A percentile compares a stretch with the other conserved stretches of the same genome.
These are phyloP conservation scores for Sisymbrium irio DNA, from an alignment of 345 rosid species.

Conservation along the genomic window DNA sequence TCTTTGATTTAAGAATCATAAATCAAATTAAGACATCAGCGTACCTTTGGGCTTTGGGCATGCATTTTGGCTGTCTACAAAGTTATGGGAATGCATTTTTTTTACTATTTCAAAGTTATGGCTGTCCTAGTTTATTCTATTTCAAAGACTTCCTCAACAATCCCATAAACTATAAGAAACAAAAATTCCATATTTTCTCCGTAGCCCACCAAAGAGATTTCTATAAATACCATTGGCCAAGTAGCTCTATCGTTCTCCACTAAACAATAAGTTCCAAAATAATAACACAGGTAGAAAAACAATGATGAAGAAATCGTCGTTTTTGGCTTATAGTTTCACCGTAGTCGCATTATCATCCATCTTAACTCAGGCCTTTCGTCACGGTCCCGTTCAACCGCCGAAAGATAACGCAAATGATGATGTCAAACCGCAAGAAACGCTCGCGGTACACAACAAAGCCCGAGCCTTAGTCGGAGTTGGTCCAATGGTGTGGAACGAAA, in stretches of 20 bases:
- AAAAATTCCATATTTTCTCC: background rate
- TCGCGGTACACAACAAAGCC: slow-evolving; percentile 45
- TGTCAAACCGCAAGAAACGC: slow-evolving; percentile 40
- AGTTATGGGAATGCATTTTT: no score
- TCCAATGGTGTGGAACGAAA: slow-evolving; percentile 45
- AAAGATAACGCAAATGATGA: slow-evolving; percentile 19
- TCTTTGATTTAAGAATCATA: no score
- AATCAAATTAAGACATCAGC: no score
- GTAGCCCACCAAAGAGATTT: background rate
- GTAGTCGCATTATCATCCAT: background rate
- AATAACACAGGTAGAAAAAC: background rate
- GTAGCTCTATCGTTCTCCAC: background rate
- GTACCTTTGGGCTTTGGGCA: no score
- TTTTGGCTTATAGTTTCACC: slow-evolving; percentile 3
- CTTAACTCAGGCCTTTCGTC: slow-evolving; percentile 23
- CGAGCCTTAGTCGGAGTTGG: slow-evolving; percentile 42
- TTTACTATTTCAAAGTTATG: background rate
- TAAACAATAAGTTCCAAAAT: background rate
- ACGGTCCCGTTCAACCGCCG: slow-evolving; percentile 22
- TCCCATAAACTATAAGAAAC: background rate
- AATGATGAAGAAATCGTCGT: background rate
- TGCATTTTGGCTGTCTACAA: no score
- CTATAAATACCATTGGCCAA: slow-evolving; percentile 9
- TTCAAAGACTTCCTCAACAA: background rate
- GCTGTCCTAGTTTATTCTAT: no score